phyloP scores from a whole-genome alignment of 2,329 filamentous ascomycete species.

The Zymoseptoria brevis region DNA sequence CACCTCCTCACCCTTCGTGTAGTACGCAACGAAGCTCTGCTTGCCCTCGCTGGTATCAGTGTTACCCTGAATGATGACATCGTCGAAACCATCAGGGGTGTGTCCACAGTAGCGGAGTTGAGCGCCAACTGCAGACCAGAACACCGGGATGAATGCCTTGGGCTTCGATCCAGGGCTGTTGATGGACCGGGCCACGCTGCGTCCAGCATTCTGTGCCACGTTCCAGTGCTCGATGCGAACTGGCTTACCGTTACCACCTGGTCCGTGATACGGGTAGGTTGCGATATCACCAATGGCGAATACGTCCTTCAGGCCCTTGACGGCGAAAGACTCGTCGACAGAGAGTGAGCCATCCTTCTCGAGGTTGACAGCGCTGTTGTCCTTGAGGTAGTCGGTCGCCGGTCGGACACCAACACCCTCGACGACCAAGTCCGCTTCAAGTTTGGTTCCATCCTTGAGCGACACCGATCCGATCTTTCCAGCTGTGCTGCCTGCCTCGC shows the following conservation, averaged over 20 bases:
- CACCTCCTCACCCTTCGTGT: conserved; percentile 74
- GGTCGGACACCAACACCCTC: conserved; percentile 84
- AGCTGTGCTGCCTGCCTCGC: conserved; percentile 58
- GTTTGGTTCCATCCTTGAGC: conserved; percentile 75
- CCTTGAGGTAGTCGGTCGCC: conserved; percentile 71
- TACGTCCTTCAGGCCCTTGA: conserved; percentile 69
- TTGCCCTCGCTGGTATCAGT: conserved; percentile 51
- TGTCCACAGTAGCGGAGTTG: conserved; percentile 93
- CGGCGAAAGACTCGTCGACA: conserved; percentile 71
- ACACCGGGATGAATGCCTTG: conserved; percentile 79
- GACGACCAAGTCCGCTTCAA: conserved; percentile 84
- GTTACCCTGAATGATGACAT: conserved; percentile 70
- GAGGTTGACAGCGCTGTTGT: conserved; percentile 61
- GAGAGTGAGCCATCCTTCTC: conserved; percentile 78
- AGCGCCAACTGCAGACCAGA: conserved; percentile 87
- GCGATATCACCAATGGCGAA: conserved; percentile 95
- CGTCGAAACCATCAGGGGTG: conserved; percentile 74
- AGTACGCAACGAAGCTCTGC: conserved; percentile 81
- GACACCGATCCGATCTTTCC: conserved; percentile 70
- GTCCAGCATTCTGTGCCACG: conserved; percentile 88
- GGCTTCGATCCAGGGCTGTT: conserved; percentile 53
- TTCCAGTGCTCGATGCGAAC: conserved; percentile 97
- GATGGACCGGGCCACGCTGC: conserved; percentile 70
- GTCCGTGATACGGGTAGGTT: conserved; percentile 87
- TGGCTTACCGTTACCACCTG: conserved; percentile 64